phyloP scores from a whole-genome alignment of 164 flowering plant genomes.

The Paratinospora sagittata region DNA sequence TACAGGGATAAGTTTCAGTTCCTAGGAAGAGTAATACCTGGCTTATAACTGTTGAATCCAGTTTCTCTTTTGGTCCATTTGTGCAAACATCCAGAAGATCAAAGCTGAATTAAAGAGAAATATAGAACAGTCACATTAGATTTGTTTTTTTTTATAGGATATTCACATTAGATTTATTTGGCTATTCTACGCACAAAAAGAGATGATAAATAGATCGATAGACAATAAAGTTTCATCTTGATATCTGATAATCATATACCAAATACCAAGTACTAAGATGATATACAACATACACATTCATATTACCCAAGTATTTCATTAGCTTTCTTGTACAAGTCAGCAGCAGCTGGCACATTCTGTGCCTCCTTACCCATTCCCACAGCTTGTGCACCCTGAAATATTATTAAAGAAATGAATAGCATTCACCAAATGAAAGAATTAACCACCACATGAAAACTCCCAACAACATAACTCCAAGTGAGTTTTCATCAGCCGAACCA shows the following conservation, averaged over 20 bases:
- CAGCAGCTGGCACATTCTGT: slow-evolving; percentile 83
- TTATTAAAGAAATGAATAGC: not conserved
- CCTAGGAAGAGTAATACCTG: slow-evolving; percentile 52
- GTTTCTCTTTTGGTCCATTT: slow-evolving; percentile 93
- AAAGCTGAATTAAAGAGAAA: slow-evolving; percentile 37
- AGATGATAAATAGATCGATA: not conserved
- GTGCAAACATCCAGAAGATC: slow-evolving; percentile 84
- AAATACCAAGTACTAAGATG: not conserved
- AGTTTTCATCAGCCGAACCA: not conserved
- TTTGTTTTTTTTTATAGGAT: not conserved
- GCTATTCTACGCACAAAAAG: not conserved
- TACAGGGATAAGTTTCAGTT: not conserved
- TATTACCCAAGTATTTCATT: slow-evolving; percentile 86
- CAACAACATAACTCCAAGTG: not conserved
- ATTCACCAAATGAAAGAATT: not conserved
- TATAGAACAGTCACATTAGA: not conserved
- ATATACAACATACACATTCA: not conserved
- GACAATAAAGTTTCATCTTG: not conserved
- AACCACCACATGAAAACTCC: not conserved
- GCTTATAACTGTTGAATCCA: slow-evolving; percentile 90
- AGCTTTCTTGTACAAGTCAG: slow-evolving; percentile 73
- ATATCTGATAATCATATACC: not conserved
- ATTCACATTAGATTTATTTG: not conserved
- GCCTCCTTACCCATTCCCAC: slow-evolving; percentile 95
- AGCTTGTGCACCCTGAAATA: slow-evolving; percentile 93